Evolutionary conservation across 352 stramenopile genomes (phyloP).

Genomic region (Globisporangium cystogenes): DNA sequence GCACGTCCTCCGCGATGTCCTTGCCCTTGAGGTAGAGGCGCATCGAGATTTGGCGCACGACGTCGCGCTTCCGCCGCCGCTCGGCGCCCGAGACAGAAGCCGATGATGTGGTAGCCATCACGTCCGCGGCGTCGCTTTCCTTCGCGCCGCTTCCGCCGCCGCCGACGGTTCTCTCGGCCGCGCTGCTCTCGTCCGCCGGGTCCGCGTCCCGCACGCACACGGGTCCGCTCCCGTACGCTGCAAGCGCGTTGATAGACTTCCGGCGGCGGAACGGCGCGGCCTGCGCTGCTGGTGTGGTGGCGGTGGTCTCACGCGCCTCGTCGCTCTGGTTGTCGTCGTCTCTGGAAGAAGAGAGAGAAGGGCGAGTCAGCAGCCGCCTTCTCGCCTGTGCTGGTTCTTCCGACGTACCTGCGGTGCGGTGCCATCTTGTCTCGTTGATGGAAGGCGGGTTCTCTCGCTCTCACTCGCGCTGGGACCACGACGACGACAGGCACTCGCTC

Average conservation of each 20-base stretch:
- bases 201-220: slow-evolving; percentile 5
- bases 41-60: slow-evolving; percentile 76
- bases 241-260: slow-evolving; percentile 6
- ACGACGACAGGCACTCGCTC: neutral
- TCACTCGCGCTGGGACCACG: too few relatives aligned
- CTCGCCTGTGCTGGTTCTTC: too few relatives aligned
- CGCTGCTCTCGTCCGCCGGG: slow-evolving; percentile 3
- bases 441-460: neutral
- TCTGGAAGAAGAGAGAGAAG: neutral
- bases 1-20: slow-evolving; percentile 57
- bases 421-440: neutral
- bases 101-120: neutral
- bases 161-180: slow-evolving; percentile 1
- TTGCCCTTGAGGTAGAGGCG: slow-evolving; percentile 66
- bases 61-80: slow-evolving; percentile 47
- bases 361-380: neutral
- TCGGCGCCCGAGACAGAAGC: neutral
- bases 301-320: neutral
- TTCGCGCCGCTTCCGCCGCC: too few relatives aligned
- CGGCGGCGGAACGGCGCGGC: neutral
- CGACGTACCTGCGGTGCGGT: neutral
- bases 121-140: neutral
- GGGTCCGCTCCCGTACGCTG: slow-evolving; percentile 2
- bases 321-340: slow-evolving; percentile 12
- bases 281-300: neutral